Percentiles rank a stretch among this genome's conserved stretches.
Evolutionary conservation across 2,329 filamentous ascomycete species (phyloP).

Genomic region (Sodiomyces alkalinus): DNA sequence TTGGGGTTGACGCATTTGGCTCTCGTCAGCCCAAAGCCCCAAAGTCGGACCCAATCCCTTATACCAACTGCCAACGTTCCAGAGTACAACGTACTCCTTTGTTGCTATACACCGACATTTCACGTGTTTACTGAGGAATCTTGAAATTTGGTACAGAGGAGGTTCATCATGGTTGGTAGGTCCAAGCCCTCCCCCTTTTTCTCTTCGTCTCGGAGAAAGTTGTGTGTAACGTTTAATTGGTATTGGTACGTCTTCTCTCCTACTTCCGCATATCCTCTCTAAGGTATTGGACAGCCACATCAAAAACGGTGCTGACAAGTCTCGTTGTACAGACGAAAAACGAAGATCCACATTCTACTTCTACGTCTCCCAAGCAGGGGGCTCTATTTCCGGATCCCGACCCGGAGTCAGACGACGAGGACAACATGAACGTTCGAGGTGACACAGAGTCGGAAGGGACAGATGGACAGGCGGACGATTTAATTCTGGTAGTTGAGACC

Average conservation of each 20-base stretch:
- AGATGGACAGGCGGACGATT: conserved; percentile 3
- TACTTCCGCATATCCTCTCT: no score
- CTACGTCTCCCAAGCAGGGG: conserved; percentile 7
- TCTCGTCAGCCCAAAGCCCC: no score
- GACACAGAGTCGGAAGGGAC: conserved; percentile 5
- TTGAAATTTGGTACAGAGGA: no score
- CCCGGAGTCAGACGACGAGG: conserved; percentile 7
- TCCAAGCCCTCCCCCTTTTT: conserved; percentile 3
- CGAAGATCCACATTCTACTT: conserved; percentile 6
- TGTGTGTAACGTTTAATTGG: conserved; percentile 1
- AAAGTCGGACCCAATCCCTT: no score
- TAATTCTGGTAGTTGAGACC: not conserved
- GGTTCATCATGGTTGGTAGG: conserved; percentile 9
- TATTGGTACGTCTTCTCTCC: conserved; percentile 6
- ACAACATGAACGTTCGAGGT: conserved; percentile 3
- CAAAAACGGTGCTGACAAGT: no score
- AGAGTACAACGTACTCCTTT: no score
- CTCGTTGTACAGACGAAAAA: conserved; percentile 1
- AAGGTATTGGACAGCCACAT: no score
- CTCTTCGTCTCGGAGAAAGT: not conserved
- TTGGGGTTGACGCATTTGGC: no score
- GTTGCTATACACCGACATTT: no score
- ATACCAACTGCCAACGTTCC: no score
- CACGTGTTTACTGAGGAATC: no score
- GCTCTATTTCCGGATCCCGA: conserved; percentile 4